phyloP scores from a whole-genome alignment of 2,329 filamentous ascomycete species.

The Aspergillus flavus region DNA sequence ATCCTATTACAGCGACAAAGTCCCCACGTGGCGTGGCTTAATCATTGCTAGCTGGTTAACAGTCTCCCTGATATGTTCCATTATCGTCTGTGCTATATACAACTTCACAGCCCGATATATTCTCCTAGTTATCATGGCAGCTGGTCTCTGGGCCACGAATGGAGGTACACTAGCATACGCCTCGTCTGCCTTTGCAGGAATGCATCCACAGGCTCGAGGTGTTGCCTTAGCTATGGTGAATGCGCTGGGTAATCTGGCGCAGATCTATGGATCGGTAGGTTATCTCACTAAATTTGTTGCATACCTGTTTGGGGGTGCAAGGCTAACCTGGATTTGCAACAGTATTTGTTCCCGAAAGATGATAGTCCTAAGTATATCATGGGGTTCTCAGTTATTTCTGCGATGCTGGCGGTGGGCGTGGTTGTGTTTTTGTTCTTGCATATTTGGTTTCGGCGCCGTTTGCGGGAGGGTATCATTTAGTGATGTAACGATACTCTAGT shows the following conservation, averaged over 20 bases:
- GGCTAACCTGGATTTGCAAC: not conserved
- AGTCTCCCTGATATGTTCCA: conserved; percentile 40
- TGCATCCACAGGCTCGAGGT: conserved; percentile 54
- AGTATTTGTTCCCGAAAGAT: conserved; percentile 52
- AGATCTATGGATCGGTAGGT: conserved; percentile 53
- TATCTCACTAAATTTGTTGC: no score
- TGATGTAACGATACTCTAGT: no score
- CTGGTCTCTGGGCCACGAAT: conserved; percentile 58
- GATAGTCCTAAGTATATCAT: conserved; percentile 55
- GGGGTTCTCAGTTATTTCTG: conserved; percentile 45
- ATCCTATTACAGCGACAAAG: conserved; percentile 52
- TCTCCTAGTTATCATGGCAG: conserved; percentile 59
- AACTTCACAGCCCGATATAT: conserved; percentile 57
- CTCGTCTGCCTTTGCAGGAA: conserved; percentile 54
- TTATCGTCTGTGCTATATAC: conserved; percentile 51
- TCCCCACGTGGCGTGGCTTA: conserved; percentile 50
- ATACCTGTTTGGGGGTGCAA: not conserved
- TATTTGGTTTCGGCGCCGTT: conserved; percentile 24
- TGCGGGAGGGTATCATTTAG: no score
- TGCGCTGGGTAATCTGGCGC: conserved; percentile 56
- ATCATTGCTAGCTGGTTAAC: conserved; percentile 55
- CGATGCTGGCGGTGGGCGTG: conserved; percentile 35
- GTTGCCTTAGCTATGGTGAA: conserved; percentile 58
- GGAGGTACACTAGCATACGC: conserved; percentile 56
- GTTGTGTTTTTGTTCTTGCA: conserved; percentile 31